phyloP scores from a whole-genome alignment of 768 basidiomycete species.

The Lyophyllum atratum region DNA sequence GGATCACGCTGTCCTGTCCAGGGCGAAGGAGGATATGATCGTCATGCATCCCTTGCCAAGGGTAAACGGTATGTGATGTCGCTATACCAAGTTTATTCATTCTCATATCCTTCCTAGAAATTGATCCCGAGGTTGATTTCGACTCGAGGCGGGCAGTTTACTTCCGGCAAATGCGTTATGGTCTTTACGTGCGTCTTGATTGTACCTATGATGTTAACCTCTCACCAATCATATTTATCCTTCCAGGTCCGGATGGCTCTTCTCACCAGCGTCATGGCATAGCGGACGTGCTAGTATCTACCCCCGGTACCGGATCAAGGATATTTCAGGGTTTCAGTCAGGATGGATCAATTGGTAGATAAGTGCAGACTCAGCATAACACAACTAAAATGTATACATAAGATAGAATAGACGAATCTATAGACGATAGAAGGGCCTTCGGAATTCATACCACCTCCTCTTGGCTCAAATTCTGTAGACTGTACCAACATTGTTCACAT shows the following conservation, averaged over 20 bases:
- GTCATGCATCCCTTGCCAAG: conserved; percentile 99
- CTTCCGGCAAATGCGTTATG: conserved; percentile 98
- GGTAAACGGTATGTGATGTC: conserved; percentile 67
- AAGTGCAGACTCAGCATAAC: too few relatives aligned
- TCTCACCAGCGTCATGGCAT: conserved; percentile 61
- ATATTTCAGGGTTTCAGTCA: background rate
- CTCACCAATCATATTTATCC: background rate
- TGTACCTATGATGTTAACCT: background rate
- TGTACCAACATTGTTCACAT: too few relatives aligned
- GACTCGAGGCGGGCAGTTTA: conserved; percentile 93
- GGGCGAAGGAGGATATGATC: conserved; percentile 96
- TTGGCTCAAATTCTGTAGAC: too few relatives aligned
- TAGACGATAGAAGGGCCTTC: too few relatives aligned
- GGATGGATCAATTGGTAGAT: background rate
- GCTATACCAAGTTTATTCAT: background rate
- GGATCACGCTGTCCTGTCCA: conserved; percentile 89
- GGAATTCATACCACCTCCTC: too few relatives aligned
- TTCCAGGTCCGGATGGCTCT: conserved; percentile 77
- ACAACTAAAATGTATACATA: too few relatives aligned
- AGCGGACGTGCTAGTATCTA: background rate
- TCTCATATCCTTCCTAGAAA: conserved; percentile 61
- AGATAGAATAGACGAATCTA: too few relatives aligned
- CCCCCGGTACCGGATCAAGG: background rate
- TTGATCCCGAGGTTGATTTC: conserved; percentile 97
- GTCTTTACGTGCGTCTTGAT: conserved; percentile 81